Evolutionary conservation across 495 filamentous ascomycete genomes (phyloP), one percentile per base, ranked within the genome.

Genomic region (Daldinia decipiens): DNA sequence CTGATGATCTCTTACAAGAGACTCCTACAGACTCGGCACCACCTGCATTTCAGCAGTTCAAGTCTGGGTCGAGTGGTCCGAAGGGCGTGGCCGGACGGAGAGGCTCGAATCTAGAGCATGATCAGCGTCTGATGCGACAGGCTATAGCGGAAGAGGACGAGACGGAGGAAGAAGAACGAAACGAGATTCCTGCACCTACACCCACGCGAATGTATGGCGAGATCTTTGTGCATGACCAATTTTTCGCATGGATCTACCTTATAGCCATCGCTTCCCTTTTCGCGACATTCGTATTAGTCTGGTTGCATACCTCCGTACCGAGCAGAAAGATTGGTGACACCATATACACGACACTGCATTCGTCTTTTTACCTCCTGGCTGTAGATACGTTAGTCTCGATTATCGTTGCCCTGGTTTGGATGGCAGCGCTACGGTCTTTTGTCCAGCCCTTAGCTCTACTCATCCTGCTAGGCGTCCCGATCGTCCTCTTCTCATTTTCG

Each of bases 221-320:
- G 62, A 80, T 84, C 11, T 85, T 85, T 59, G 79, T 76, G 19
- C 93, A 98, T 79, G 96, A 99, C 79, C 81, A 86, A 13, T 93
- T 98, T 79, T 99, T 95, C 87, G 92, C 91, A n/a, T 93, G 91
- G 71, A 82, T 98, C 29, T 98, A 93, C 76, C 79, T 97, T 65
- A 94, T 98, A 77, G 90, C 87, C 32, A 80, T 95, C 59, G 93
- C 92, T 40, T 89, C 91, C 24, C 80, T 98, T 39, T 88, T 98
- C 74, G 89, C 94, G 17, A 94, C 92, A 13, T 94, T 94, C 63
- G 87, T 97, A 59, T 85, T 99, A 13, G 89, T 97, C 54, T 94
- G 90, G 74, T 84, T 99, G 11, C 93, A 98, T 76, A 98, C 95
- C 1, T 88, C 90, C 8, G 75, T 87, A 1, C 91, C 92, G 1